Conservation (phyloP, 2,329 filamentous ascomycete genomes). For the Paecilomyces formosus region DNA sequence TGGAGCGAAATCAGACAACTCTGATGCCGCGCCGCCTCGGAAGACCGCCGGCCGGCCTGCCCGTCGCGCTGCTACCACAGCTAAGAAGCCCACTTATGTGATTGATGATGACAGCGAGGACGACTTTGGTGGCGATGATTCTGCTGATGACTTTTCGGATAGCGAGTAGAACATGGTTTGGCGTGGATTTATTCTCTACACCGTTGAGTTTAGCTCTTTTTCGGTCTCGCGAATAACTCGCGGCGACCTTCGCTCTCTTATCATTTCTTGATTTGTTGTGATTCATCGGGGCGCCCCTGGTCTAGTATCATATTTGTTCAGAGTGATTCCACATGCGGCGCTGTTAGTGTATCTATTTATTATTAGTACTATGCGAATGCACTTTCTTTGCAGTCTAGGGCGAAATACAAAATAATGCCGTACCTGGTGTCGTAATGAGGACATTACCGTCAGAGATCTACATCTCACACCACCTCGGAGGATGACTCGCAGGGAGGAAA, state of each 20-base stretch:
- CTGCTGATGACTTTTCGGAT: constrained; percentile 32
- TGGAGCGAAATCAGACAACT: constrained; percentile 37
- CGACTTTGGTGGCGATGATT: constrained; percentile 21
- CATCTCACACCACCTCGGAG: too few species aligned
- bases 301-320: not conserved
- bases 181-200: not conserved
- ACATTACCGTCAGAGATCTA: not conserved
- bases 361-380: not conserved
- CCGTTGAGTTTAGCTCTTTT: not conserved
- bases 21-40: constrained; percentile 21
- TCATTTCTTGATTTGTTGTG: not conserved
- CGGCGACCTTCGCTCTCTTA: not conserved
- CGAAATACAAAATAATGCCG: too few species aligned
- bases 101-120: constrained; percentile 34
- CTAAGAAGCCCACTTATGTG: constrained; percentile 34
- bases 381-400: not conserved
- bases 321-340: not conserved
- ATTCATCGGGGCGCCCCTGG: not conserved
- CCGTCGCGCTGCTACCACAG: constrained; percentile 33
- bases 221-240: not conserved
- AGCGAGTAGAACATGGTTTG: constrained; percentile 6
- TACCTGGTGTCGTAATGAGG: too few species aligned
- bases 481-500: not conserved
- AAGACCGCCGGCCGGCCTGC: constrained; percentile 27
- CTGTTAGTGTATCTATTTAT: not conserved